Conservation (phyloP, 23 red algal genomes). For the Rhodosorus marinus region DNA sequence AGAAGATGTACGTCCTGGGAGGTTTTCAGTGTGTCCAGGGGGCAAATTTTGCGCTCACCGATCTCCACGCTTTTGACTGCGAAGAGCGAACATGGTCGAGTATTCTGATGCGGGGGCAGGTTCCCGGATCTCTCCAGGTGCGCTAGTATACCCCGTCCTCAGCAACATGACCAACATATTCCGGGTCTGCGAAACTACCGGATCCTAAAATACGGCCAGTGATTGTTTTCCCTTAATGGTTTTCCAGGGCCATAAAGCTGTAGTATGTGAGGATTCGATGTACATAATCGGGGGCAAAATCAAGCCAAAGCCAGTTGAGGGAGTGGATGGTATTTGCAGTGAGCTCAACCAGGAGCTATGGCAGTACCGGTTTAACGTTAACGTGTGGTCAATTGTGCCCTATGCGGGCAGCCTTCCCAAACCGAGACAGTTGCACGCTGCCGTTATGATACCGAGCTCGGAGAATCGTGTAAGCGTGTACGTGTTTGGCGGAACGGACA, state of each 20-base stretch:
- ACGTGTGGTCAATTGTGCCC: constrained; percentile 33
- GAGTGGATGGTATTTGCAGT: background rate
- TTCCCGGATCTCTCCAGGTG: too few species aligned
- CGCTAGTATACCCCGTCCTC: too few species aligned
- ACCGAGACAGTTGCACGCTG: constrained; percentile 58
- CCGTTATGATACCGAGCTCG: constrained; percentile 11
- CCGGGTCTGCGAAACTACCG: too few species aligned
- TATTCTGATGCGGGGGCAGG: constrained; percentile 13
- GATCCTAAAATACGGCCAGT: too few species aligned
- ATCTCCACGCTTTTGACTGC: constrained; percentile 64
- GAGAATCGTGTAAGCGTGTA: constrained; percentile 22
- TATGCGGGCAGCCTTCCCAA: constrained; percentile 16
- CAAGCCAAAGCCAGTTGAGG: too few species aligned
- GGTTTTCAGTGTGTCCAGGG: constrained; percentile 87
- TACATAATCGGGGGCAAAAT: constrained; percentile 92
- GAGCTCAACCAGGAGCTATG: constrained; percentile 40
- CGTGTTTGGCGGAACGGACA: constrained; percentile 71
- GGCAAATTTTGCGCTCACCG: constrained; percentile 72
- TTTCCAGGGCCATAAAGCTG: constrained; percentile 85
- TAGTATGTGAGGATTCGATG: constrained; percentile 67
- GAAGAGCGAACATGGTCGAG: constrained; percentile 39
- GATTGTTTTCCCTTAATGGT: too few species aligned
- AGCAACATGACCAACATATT: too few species aligned
- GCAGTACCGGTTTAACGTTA: constrained; percentile 57
- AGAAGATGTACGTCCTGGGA: constrained; percentile 68